These are phyloP conservation scores for Thielaviopsis musarum DNA, from an alignment of 2,329 filamentous ascomycete species.

Conservation along the genomic window DNA sequence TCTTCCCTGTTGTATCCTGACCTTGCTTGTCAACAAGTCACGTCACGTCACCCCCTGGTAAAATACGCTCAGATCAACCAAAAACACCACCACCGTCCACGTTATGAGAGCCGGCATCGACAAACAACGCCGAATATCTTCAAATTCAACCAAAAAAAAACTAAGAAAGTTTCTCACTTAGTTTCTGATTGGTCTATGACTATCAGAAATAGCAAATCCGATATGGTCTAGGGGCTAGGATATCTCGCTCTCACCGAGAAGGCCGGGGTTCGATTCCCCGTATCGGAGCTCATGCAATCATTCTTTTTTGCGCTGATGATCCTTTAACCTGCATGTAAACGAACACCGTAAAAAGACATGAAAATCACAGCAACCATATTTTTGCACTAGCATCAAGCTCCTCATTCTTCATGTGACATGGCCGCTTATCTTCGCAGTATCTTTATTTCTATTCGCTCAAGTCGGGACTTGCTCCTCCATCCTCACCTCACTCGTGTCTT, in stretches of 20 bases:
- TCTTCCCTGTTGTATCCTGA: too few species aligned
- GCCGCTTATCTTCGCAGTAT: neutral
- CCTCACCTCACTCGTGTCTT: neutral
- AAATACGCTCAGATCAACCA: too few species aligned
- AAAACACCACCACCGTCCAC: too few species aligned
- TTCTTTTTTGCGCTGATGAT: neutral
- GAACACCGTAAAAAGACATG: neutral
- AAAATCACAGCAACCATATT: too few species aligned
- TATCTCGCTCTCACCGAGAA: constrained; percentile 13
- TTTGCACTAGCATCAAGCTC: neutral
- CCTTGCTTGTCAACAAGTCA: too few species aligned
- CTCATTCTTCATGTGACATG: neutral
- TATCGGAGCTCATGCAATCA: constrained; percentile 9
- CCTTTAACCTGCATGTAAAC: neutral
- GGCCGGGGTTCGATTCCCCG: constrained; percentile 15
- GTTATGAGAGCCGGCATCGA: too few species aligned
- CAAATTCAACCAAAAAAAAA: too few species aligned
- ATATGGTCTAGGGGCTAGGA: constrained; percentile 13
- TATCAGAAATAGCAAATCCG: neutral
- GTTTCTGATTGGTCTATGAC: too few species aligned
- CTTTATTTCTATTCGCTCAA: neutral
- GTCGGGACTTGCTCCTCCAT: neutral
- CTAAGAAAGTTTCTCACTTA: too few species aligned
- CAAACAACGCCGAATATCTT: too few species aligned
- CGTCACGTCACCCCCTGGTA: too few species aligned